Conservation (phyloP, 805 yeast genomes). For the Pichia californica region DNA sequence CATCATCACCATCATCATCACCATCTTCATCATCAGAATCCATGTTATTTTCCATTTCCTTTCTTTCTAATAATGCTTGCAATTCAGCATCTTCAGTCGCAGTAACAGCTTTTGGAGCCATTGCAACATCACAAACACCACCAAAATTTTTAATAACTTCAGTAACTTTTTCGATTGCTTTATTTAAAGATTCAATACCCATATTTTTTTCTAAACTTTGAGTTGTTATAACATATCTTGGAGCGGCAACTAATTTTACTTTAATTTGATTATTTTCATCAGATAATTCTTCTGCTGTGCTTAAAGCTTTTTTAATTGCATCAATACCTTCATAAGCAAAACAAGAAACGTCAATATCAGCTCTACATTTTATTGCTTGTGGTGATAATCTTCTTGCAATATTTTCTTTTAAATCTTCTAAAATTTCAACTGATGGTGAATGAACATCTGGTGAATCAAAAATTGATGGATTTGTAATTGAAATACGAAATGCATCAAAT, state of each 20-base stretch:
- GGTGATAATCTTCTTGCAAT: conserved; percentile 94
- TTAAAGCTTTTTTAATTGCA: conserved; percentile 86
- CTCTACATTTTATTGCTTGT: conserved; percentile 95
- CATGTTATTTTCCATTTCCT: conserved; percentile 81
- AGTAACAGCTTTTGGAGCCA: conserved; percentile 99
- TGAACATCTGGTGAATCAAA: conserved; percentile 59
- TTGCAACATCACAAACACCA: conserved; percentile 85
- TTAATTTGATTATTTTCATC: conserved; percentile 84
- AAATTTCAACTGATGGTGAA: conserved; percentile 66
- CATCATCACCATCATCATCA: conserved; percentile 26
- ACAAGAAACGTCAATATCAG: conserved; percentile 97
- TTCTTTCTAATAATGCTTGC: conserved; percentile 89
- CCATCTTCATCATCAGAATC: conserved; percentile 65
- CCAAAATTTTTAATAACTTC: conserved; percentile 65
- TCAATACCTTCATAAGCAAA: conserved; percentile 96
- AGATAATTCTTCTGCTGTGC: conserved; percentile 77
- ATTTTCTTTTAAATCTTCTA: conserved; percentile 80
- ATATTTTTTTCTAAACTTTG: conserved; percentile 87
- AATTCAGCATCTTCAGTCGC: conserved; percentile 98
- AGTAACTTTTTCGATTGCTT: conserved; percentile 73
- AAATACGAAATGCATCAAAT: conserved; percentile 92
- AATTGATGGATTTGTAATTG: conserved; percentile 85
- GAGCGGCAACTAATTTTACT: conserved; percentile 96
- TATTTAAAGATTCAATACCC: conserved; percentile 73
- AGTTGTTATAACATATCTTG: conserved; percentile 87